Conservation (phyloP, 441 rosid species). For the Capsella rubella region DNA sequence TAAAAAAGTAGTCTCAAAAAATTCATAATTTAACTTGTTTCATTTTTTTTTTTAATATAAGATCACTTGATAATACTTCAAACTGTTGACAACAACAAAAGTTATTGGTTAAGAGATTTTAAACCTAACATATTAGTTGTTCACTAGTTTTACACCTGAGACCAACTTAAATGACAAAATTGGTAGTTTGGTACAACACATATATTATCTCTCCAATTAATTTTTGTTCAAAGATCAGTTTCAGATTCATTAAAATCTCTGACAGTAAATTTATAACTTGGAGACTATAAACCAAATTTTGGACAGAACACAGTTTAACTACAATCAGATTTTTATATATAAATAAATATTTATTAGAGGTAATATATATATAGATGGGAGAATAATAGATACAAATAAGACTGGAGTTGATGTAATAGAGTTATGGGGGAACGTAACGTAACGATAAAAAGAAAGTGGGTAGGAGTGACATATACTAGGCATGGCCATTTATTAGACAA, state of each 20-base stretch:
- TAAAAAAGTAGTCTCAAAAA: neutral
- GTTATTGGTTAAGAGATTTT: neutral
- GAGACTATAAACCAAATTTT: too few species aligned
- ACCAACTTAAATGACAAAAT: slow-evolving; percentile 3
- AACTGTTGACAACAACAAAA: neutral
- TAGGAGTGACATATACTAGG: slow-evolving; percentile 31
- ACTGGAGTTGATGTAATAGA: slow-evolving; percentile 23
- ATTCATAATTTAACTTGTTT: neutral
- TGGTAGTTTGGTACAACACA: slow-evolving; percentile 2
- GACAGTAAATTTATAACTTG: too few species aligned
- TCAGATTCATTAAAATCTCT: neutral
- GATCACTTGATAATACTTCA: neutral
- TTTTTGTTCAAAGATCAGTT: slow-evolving; percentile 2
- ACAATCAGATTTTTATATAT: neutral
- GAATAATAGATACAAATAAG: slow-evolving; percentile 6
- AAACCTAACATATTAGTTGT: slow-evolving; percentile 15
- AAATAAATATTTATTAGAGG: neutral
- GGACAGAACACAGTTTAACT: neutral
- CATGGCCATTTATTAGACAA: slow-evolving; percentile 4
- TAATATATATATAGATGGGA: neutral
- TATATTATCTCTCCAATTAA: neutral
- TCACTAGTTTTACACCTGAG: neutral
- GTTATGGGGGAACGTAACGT: slow-evolving; percentile 11
- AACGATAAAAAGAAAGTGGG: neutral
- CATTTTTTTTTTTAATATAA: neutral